Conservation (phyloP, 2,329 filamentous ascomycete genomes). For the Xenosphaeropsis pyriputrescens region DNA sequence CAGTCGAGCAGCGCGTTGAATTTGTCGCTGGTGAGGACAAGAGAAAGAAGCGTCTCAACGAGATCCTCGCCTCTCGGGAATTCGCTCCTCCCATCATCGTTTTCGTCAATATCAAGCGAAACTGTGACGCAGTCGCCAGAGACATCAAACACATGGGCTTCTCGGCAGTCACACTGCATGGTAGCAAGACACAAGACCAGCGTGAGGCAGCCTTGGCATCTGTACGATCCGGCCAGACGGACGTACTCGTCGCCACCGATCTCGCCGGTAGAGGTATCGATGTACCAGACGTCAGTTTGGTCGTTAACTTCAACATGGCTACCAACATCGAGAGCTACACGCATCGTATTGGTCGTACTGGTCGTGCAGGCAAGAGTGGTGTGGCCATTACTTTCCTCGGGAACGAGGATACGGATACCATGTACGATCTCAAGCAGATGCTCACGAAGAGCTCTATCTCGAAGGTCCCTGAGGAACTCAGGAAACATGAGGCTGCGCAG, state of each 20-base stretch:
- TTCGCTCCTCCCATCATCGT: constrained; percentile 90
- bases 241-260: constrained; percentile 91
- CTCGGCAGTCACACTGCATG: constrained; percentile 79
- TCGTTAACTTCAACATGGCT: constrained; percentile 99
- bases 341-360: constrained; percentile 90
- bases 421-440: constrained; percentile 96
- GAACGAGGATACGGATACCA: constrained; percentile 73
- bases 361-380: constrained; percentile 93
- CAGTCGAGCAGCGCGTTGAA: constrained; percentile 93
- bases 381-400: constrained; percentile 92
- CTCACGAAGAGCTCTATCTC: constrained; percentile 79
- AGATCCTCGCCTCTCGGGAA: constrained; percentile 69
- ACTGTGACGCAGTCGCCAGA: constrained; percentile 87
- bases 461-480: constrained; percentile 79
- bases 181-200: constrained; percentile 95
- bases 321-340: constrained; percentile 87
- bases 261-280: constrained; percentile 95
- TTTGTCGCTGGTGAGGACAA: constrained; percentile 85
- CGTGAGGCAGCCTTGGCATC: constrained; percentile 81
- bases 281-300: constrained; percentile 82
- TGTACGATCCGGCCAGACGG: constrained; percentile 65
- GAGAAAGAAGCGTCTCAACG: constrained; percentile 86
- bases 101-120: constrained; percentile 99
- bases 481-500: constrained; percentile 83
- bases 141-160: constrained; percentile 94